These are phyloP conservation scores for Cladobotryum protrusum DNA, from an alignment of 2,329 filamentous ascomycete genomes.

Conservation along the genomic window DNA sequence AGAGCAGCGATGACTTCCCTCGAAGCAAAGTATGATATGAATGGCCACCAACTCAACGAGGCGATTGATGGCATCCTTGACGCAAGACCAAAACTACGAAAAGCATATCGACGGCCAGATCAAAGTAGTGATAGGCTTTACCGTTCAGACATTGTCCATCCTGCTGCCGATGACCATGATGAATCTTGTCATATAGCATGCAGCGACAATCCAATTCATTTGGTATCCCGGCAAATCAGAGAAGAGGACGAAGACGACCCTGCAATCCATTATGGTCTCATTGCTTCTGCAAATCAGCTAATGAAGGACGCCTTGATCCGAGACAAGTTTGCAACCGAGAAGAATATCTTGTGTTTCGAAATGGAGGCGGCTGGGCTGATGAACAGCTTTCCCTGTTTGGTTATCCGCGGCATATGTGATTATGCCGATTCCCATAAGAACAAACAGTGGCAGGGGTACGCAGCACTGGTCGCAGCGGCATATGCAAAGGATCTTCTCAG, in stretches of 20 bases:
- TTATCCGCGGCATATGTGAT: conserved; percentile 31
- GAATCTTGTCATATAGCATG: neutral
- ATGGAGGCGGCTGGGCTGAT: no score
- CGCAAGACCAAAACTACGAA: conserved; percentile 3
- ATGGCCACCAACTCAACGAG: conserved; percentile 12
- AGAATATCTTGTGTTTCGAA: conserved; percentile 16
- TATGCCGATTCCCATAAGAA: conserved; percentile 28
- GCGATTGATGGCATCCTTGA: neutral
- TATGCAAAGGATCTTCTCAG: conserved; percentile 23
- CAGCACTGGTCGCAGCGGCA: conserved; percentile 23
- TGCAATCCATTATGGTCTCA: neutral
- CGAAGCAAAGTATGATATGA: neutral
- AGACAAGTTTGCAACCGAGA: conserved; percentile 5
- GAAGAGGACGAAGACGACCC: neutral
- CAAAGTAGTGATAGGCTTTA: conserved; percentile 11
- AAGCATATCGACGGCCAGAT: conserved; percentile 8
- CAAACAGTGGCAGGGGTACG: no score
- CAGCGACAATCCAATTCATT: neutral
- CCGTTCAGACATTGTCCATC: conserved; percentile 6
- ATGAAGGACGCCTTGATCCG: conserved; percentile 15
- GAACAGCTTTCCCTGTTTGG: conserved; percentile 24
- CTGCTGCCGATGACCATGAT: neutral
- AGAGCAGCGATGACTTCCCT: no score
- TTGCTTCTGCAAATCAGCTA: conserved; percentile 13
- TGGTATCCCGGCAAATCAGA: neutral